These are phyloP conservation scores for Dothideomycetes sp. DNA, from an alignment of 2,329 filamentous ascomycete species.

Conservation along the genomic window DNA sequence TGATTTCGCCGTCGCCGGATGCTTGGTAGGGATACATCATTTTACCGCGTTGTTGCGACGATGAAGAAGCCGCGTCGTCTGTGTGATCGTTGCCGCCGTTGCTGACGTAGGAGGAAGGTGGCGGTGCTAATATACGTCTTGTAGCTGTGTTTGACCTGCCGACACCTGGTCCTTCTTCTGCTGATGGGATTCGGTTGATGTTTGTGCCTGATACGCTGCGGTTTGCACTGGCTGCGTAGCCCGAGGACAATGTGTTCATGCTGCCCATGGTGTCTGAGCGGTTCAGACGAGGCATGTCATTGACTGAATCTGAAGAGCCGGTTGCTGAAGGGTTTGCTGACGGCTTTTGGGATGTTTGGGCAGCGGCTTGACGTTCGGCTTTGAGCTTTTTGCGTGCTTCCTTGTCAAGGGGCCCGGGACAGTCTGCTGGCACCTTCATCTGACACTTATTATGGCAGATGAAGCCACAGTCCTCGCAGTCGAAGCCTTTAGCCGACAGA, in stretches of 20 bases:
- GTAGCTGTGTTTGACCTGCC: slow-evolving; percentile 32
- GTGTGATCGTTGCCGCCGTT: slow-evolving; percentile 22
- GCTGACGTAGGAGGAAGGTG: slow-evolving; percentile 71
- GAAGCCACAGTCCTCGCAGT: slow-evolving; percentile 93
- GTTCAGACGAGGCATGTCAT: slow-evolving; percentile 59
- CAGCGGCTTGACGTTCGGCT: slow-evolving; percentile 68
- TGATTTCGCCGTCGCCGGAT: slow-evolving; percentile 70
- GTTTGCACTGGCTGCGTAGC: slow-evolving; percentile 70
- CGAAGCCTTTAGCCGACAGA: slow-evolving; percentile 88
- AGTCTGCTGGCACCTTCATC: slow-evolving; percentile 95
- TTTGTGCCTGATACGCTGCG: slow-evolving; percentile 60
- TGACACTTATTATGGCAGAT: slow-evolving; percentile 98
- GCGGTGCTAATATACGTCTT: slow-evolving; percentile 70
- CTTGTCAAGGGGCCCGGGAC: slow-evolving; percentile 85
- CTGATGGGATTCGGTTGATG: slow-evolving; percentile 32
- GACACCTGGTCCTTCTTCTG: slow-evolving; percentile 24
- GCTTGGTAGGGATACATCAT: slow-evolving; percentile 87
- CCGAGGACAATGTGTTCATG: slow-evolving; percentile 63
- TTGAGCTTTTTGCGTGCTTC: slow-evolving; percentile 95
- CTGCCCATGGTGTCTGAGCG: slow-evolving; percentile 86
- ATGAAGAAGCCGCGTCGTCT: slow-evolving; percentile 30
- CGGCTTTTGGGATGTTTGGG: slow-evolving; percentile 42
- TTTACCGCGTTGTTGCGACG: slow-evolving; percentile 60
- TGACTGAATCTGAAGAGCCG: slow-evolving; percentile 16
- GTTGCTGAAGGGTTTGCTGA: slow-evolving; percentile 15